A percentile compares a stretch with the other conserved stretches of the same genome.
These are phyloP conservation scores for Penicillium glabrum DNA, from an alignment of 2,329 filamentous ascomycete species.

Conservation along the genomic window DNA sequence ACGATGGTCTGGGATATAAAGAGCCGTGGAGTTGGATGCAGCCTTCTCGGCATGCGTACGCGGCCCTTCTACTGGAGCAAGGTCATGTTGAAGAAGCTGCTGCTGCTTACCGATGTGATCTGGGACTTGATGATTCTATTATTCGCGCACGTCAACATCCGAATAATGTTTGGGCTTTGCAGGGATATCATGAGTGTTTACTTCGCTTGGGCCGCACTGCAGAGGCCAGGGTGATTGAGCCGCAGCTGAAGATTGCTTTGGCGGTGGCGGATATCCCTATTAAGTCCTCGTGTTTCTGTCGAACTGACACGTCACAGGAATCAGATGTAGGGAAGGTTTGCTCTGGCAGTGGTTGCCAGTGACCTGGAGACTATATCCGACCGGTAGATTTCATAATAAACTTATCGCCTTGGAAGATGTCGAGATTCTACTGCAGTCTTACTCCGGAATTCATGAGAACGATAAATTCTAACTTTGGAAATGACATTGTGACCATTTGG, in stretches of 20 bases:
- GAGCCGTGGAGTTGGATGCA: slow-evolving; percentile 84
- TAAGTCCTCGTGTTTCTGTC: slow-evolving; percentile 60
- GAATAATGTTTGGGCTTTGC: slow-evolving; percentile 73
- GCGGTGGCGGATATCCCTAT: slow-evolving; percentile 62
- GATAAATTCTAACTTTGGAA: too few species aligned
- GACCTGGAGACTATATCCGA: not conserved
- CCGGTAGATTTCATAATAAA: not conserved
- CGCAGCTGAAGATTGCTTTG: slow-evolving; percentile 53
- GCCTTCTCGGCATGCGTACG: slow-evolving; percentile 68
- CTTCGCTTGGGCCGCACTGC: slow-evolving; percentile 50
- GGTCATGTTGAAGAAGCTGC: slow-evolving; percentile 57
- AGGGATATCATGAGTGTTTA: slow-evolving; percentile 72
- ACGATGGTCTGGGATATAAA: slow-evolving; percentile 66
- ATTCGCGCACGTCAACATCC: slow-evolving; percentile 66
- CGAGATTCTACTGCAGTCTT: too few species aligned
- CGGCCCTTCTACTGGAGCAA: slow-evolving; percentile 68
- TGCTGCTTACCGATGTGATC: slow-evolving; percentile 60
- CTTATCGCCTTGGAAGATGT: not conserved
- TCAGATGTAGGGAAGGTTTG: slow-evolving; percentile 9
- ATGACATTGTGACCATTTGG: too few species aligned
- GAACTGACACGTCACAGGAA: slow-evolving; percentile 22
- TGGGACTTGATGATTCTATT: slow-evolving; percentile 60
- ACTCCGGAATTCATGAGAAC: too few species aligned
- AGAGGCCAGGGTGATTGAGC: slow-evolving; percentile 50
- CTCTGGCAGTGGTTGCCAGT: slow-evolving; percentile 7